These are phyloP conservation scores for Fusarium multiceps DNA, from an alignment of 2,329 filamentous ascomycete genomes.

Conservation along the genomic window DNA sequence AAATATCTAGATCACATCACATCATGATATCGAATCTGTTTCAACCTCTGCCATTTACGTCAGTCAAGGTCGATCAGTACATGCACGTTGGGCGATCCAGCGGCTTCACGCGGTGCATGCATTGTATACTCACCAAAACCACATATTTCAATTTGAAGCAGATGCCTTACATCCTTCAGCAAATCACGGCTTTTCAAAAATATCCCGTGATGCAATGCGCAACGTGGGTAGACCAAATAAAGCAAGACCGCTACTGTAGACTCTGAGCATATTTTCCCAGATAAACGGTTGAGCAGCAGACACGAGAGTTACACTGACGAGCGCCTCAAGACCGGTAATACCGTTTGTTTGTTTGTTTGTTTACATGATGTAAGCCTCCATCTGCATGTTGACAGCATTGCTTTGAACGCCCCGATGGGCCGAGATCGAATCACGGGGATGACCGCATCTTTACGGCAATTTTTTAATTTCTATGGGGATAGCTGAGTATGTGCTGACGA, in stretches of 20 bases:
- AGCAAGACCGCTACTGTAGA: conserved; percentile 15
- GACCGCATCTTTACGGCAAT: neutral
- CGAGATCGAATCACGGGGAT: conserved; percentile 31
- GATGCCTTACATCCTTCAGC: neutral
- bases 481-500: conserved; percentile 14
- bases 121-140: neutral
- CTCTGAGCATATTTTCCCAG: conserved; percentile 5
- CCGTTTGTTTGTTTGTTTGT: conserved; percentile 18
- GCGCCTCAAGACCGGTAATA: conserved; percentile 20
- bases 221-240: conserved; percentile 20
- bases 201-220: conserved; percentile 38
- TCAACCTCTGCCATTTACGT: conserved; percentile 24
- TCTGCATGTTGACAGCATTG: conserved; percentile 8
- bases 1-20: neutral
- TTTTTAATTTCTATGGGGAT: neutral
- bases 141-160: neutral
- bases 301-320: conserved; percentile 41
- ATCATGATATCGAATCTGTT: neutral
- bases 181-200: neutral
- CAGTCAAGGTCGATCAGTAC: conserved; percentile 22
- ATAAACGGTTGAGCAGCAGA: conserved; percentile 41
- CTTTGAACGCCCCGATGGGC: conserved; percentile 22
- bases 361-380: conserved; percentile 29
- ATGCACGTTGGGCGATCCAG: conserved; percentile 35
- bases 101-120: conserved; percentile 26